Evolutionary conservation across 2,329 filamentous ascomycete species (phyloP).

Genomic region (Colletotrichum incanum): DNA sequence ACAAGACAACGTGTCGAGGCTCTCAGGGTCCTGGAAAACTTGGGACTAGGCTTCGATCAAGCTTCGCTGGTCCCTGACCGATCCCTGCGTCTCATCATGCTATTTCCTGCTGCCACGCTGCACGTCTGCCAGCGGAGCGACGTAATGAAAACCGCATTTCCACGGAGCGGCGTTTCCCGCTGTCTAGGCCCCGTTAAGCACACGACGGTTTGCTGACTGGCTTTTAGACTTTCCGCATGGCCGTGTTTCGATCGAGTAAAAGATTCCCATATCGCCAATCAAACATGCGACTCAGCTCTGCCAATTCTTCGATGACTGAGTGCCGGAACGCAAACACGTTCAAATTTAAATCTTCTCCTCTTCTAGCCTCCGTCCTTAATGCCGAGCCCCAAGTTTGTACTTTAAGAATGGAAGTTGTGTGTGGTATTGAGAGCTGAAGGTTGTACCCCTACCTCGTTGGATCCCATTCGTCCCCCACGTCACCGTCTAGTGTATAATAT

Average conservation of each 20-base stretch:
- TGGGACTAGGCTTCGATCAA: constrained; percentile 21
- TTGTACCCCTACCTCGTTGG: constrained; percentile 16
- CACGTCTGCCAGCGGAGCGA: constrained; percentile 16
- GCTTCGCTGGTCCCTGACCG: constrained; percentile 33
- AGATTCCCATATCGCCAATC: constrained; percentile 30
- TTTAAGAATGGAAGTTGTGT: constrained; percentile 14
- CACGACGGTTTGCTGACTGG: neutral
- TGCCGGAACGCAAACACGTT: neutral
- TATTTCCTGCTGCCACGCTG: neutral
- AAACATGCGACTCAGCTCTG: neutral
- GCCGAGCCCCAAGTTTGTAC: neutral
- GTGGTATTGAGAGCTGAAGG: constrained; percentile 40
- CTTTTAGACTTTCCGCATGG: constrained; percentile 11
- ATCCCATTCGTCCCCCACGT: constrained; percentile 2
- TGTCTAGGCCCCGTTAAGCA: constrained; percentile 1
- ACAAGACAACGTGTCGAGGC: neutral
- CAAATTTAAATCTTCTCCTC: neutral
- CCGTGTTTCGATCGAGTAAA: constrained; percentile 32
- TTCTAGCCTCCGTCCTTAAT: neutral
- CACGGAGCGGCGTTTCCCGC: constrained; percentile 18
- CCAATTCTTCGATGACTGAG: neutral
- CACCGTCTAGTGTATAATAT: constrained; percentile 43
- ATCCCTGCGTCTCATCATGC: constrained; percentile 29
- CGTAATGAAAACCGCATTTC: constrained; percentile 36
- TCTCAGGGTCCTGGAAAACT: neutral